These are phyloP conservation scores for Mycosphaerella sp. DNA, from an alignment of 2,329 filamentous ascomycete genomes.

Conservation along the genomic window DNA sequence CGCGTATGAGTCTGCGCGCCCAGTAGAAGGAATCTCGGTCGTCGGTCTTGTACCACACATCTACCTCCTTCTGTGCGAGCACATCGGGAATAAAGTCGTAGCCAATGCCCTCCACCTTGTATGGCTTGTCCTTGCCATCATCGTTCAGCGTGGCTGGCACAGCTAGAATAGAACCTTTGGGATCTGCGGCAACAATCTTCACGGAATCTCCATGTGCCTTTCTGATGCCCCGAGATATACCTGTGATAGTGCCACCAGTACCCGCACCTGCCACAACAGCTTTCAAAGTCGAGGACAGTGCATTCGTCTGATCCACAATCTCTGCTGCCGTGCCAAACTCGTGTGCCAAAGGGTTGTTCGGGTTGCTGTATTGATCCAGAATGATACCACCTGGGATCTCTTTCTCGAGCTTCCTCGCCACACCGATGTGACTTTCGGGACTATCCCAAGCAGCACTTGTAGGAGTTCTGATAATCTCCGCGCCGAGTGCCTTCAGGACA, in stretches of 20 bases:
- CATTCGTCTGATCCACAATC: constrained; percentile 79
- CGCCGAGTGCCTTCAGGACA: constrained; percentile 85
- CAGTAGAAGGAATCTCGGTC: constrained; percentile 86
- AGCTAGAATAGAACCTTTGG: constrained; percentile 84
- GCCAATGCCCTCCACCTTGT: constrained; percentile 98
- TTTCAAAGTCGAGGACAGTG: constrained; percentile 59
- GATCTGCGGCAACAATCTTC: constrained; percentile 88
- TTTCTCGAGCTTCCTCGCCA: constrained; percentile 81
- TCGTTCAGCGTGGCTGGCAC: constrained; percentile 73
- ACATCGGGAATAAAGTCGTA: constrained; percentile 99
- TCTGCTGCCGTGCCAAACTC: constrained; percentile 93
- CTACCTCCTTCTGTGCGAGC: constrained; percentile 68
- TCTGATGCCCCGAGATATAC: constrained; percentile 73
- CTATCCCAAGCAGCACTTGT: constrained; percentile 92
- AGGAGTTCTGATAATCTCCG: constrained; percentile 95
- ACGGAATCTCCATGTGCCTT: constrained; percentile 74
- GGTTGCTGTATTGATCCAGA: constrained; percentile 89
- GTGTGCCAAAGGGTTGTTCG: constrained; percentile 87
- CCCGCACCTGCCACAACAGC: constrained; percentile 87
- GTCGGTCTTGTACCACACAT: constrained; percentile 98
- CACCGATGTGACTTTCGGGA: constrained; percentile 94
- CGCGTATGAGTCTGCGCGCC: constrained; percentile 81
- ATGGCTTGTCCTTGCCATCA: constrained; percentile 71
- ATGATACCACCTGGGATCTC: constrained; percentile 97
- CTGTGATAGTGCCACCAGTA: constrained; percentile 92